phyloP scores from a whole-genome alignment of 331 rosid species.

The Spiraea crenata region DNA sequence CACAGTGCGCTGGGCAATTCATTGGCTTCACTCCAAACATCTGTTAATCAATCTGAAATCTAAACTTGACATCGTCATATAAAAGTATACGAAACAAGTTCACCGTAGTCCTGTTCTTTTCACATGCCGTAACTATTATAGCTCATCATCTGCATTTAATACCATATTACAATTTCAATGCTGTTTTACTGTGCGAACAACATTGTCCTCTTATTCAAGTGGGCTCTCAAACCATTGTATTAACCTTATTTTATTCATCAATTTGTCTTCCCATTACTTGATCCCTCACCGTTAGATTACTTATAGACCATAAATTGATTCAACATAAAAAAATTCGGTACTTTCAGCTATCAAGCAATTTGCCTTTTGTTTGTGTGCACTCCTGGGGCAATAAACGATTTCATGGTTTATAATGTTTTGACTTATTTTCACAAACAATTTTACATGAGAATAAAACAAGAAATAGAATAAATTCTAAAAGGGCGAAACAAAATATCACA shows the following conservation, averaged over 20 bases:
- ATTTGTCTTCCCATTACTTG: background rate
- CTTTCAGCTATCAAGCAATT: too few species aligned
- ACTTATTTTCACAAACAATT: too few species aligned
- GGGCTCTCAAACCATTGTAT: background rate
- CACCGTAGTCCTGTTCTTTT: background rate
- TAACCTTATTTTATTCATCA: background rate
- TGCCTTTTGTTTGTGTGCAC: too few species aligned
- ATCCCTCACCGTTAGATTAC: background rate
- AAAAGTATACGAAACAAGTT: conserved; percentile 5
- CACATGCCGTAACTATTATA: background rate
- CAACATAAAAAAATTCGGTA: too few species aligned
- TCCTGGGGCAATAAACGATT: too few species aligned
- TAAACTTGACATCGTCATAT: conserved; percentile 5
- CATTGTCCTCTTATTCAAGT: background rate
- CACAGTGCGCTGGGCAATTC: conserved; percentile 95
- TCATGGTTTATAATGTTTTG: too few species aligned
- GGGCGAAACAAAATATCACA: too few species aligned
- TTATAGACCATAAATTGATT: background rate
- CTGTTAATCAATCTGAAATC: conserved; percentile 72
- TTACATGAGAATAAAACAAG: too few species aligned
- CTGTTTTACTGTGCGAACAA: background rate
- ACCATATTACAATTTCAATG: background rate
- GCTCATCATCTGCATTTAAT: background rate
- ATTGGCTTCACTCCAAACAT: conserved; percentile 88
- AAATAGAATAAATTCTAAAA: too few species aligned